Evolutionary conservation across 192 early-diverging fungal species (phyloP), one percentile per base, ranked within the genome.

Genomic region (Geranomyces variabilis): DNA sequence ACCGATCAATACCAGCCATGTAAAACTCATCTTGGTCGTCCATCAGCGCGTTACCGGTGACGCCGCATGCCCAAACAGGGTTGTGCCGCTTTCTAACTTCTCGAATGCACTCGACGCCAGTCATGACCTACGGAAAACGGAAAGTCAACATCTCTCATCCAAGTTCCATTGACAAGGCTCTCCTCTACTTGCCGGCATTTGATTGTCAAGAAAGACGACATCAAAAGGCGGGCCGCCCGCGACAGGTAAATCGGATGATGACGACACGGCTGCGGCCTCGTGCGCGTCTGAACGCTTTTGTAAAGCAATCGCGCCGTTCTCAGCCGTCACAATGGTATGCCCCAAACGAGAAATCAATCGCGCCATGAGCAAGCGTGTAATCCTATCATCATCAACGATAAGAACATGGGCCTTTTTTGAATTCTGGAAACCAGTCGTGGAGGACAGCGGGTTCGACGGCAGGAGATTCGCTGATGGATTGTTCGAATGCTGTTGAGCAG

Each of bases 11-110:
- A 13, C 69, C 69, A 22, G 69, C 69, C 14, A 63, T 60, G 14
- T 63, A 63, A 63, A 71, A 71, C 44, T 71, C 69, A 19, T 71
- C 44, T 36, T 71, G 69, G 41, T 71, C 69, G 6, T 61, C 69
- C 0, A 28, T 46, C 69, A 63, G 63, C 1, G 69, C 69, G 33
- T 71, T 71, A 14, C 69, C 69, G 26, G 69, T 71, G 15, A 71
- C 61, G 8, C 69, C 69, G 34, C 69, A 71, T 28, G 69, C 61
- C 59, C 69, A 71, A 5, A 71, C 69, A 14, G 24, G 1, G 21
- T 44, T 30, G 13, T 45, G 59, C 45, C 12, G 31, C 14, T 31
- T 44, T 15, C 69, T 1, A 24, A 71, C 29, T 13, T 71, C 17
- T 14, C 44, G 31, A 33, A 71, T 71, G 33, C 58, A 71, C 31